These are phyloP conservation scores for Pulveroboletus sp. DNA, from an alignment of 768 basidiomycete species.

Conservation along the genomic window DNA sequence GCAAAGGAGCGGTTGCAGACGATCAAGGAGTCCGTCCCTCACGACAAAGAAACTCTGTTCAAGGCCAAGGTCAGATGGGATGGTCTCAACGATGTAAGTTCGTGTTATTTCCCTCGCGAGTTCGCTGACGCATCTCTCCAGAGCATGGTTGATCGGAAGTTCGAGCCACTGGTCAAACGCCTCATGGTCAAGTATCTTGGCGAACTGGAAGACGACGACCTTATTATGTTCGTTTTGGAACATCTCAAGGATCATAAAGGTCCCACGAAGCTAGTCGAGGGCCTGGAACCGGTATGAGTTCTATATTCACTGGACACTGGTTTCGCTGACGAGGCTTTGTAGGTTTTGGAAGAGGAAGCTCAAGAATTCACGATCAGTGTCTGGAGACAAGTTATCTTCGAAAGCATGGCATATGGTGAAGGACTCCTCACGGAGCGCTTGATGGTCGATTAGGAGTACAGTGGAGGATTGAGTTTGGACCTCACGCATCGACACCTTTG, in stretches of 20 bases:
- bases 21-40: slow-evolving; percentile 70
- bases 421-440: slow-evolving; percentile 84
- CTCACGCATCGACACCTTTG: slow-evolving; percentile 24
- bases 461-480: slow-evolving; percentile 10
- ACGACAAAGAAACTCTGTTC: slow-evolving; percentile 75
- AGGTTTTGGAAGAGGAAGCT: slow-evolving; percentile 95
- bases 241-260: slow-evolving; percentile 89
- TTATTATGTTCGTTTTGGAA: slow-evolving; percentile 91
- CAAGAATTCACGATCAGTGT: slow-evolving; percentile 70
- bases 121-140: slow-evolving; percentile 32
- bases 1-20: slow-evolving; percentile 77
- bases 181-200: slow-evolving; percentile 87
- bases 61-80: slow-evolving; percentile 91
- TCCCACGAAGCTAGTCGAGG: slow-evolving; percentile 83
- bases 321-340: slow-evolving; percentile 6
- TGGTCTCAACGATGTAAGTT: slow-evolving; percentile 78
- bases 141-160: slow-evolving; percentile 80
- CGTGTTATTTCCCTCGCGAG: slow-evolving; percentile 1
- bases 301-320: not conserved
- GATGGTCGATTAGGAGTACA: slow-evolving; percentile 60
- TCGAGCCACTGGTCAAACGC: slow-evolving; percentile 80
- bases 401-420: slow-evolving; percentile 91
- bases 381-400: slow-evolving; percentile 93
- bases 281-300: slow-evolving; percentile 82
- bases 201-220: slow-evolving; percentile 89